Percentiles rank a stretch among this genome's conserved stretches.
Evolutionary conservation across 208 protist species (phyloP).

Genomic region (Trypanosoma cruzi): DNA sequence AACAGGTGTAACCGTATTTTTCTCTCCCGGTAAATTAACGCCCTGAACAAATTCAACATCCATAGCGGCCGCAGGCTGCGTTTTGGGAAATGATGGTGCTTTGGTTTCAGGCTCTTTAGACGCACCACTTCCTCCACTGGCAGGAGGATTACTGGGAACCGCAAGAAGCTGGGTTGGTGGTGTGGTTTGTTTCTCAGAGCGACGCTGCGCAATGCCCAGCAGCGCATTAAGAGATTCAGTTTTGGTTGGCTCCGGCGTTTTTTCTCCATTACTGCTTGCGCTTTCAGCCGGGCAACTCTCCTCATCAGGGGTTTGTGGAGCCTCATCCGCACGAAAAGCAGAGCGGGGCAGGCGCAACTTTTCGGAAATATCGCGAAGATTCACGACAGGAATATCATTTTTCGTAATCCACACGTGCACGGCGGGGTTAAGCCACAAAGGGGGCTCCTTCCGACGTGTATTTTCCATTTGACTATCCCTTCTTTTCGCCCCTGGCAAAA

Average conservation of each 20-base stretch:
- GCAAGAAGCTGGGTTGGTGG: not conserved
- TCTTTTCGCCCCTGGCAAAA: not conserved
- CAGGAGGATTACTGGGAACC: not conserved
- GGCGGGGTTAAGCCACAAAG: constrained; percentile 42
- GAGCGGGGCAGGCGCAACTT: constrained; percentile 20
- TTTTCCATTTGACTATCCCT: constrained; percentile 30
- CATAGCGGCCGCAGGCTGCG: constrained; percentile 24
- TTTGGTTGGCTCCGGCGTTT: constrained; percentile 2
- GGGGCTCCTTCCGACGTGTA: constrained; percentile 28
- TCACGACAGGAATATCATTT: constrained; percentile 68
- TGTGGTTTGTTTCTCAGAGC: constrained; percentile 7
- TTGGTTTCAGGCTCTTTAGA: constrained; percentile 6
- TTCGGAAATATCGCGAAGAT: constrained; percentile 61
- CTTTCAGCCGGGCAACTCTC: constrained; percentile 1
- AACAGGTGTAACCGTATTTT: constrained; percentile 14
- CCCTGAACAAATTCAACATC: constrained; percentile 67
- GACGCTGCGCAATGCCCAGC: constrained; percentile 40
- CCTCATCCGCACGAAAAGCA: constrained; percentile 3
- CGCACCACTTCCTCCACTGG: not conserved
- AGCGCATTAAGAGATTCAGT: constrained; percentile 33
- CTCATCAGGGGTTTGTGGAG: constrained; percentile 4
- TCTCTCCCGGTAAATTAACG: constrained; percentile 68
- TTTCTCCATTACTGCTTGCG: constrained; percentile 5
- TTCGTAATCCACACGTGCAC: constrained; percentile 74
- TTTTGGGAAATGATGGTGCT: constrained; percentile 22